Percentiles rank a stretch among this genome's conserved stretches.
Conservation (phyloP, 495 filamentous ascomycete species). For the Immersiella caudata region DNA sequence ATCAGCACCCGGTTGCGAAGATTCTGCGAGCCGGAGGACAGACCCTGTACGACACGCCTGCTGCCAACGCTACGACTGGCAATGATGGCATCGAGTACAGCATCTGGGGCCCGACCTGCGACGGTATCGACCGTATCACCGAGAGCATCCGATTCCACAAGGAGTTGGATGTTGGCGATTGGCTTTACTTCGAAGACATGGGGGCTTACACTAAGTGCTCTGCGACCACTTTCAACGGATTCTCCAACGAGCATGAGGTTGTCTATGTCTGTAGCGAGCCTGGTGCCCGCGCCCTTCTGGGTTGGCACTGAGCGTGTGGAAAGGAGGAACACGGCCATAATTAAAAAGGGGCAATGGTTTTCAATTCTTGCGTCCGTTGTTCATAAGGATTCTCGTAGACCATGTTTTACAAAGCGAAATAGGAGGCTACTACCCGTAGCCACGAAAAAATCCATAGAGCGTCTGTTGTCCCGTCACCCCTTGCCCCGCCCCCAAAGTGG, state of each 20-base stretch:
- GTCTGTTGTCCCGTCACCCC: not conserved
- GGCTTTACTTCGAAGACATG: slow-evolving; percentile 99
- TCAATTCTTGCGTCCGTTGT: not conserved
- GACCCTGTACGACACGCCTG: slow-evolving; percentile 51
- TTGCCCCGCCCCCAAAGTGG: not conserved
- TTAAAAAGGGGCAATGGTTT: not conserved
- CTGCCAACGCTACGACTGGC: slow-evolving; percentile 40
- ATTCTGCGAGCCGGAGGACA: slow-evolving; percentile 66
- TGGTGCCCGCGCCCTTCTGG: slow-evolving; percentile 77
- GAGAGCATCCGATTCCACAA: slow-evolving; percentile 72
- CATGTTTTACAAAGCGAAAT: not conserved
- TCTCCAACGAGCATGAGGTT: slow-evolving; percentile 86
- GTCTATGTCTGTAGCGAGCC: slow-evolving; percentile 93
- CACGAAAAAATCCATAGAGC: not conserved
- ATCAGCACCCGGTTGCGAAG: slow-evolving; percentile 86
- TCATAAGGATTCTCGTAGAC: not conserved
- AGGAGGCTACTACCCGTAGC: not conserved
- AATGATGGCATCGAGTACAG: slow-evolving; percentile 68
- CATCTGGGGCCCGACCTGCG: slow-evolving; percentile 97
- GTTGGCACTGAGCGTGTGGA: slow-evolving; percentile 25
- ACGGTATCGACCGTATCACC: slow-evolving; percentile 92
- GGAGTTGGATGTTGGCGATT: slow-evolving; percentile 85
- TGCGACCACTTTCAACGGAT: slow-evolving; percentile 98
- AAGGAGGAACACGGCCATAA: not conserved
- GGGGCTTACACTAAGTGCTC: slow-evolving; percentile 98